These are phyloP conservation scores for Boletus coccyginus DNA, from an alignment of 768 basidiomycete species.

Conservation along the genomic window DNA sequence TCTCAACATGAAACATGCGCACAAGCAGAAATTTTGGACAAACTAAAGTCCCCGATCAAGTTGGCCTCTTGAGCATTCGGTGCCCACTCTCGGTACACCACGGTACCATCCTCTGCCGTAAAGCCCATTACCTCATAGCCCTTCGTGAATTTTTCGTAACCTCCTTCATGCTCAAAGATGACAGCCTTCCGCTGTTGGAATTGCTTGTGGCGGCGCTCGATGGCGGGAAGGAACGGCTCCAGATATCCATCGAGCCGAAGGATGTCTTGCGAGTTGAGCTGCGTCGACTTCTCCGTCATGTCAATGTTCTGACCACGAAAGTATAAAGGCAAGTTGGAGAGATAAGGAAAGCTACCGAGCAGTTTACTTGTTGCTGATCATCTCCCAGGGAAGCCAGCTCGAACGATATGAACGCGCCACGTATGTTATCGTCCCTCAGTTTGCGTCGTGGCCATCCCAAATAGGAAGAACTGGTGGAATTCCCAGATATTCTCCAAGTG, in stretches of 20 bases:
- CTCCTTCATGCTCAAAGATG: constrained; percentile 80
- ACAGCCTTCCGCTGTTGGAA: constrained; percentile 75
- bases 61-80: constrained; percentile 81
- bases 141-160: constrained; percentile 64
- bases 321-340: neutral
- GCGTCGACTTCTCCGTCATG: constrained; percentile 42
- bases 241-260: constrained; percentile 70
- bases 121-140: constrained; percentile 68
- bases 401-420: neutral
- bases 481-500: neutral
- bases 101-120: constrained; percentile 63
- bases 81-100: constrained; percentile 95
- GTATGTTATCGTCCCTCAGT: neutral
- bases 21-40: constrained; percentile 33
- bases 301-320: neutral
- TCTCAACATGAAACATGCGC: constrained; percentile 2
- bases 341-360: constrained; percentile 1
- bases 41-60: constrained; percentile 96
- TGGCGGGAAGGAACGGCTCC: constrained; percentile 66
- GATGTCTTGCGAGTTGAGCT: constrained; percentile 55
- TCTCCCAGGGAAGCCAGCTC: neutral
- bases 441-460: constrained; percentile 1
- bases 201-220: constrained; percentile 62
- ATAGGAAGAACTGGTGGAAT: constrained; percentile 11
- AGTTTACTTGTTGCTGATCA: constrained; percentile 6